Percentiles rank a stretch among this genome's conserved stretches.
These are phyloP conservation scores for Calophaca sinica DNA, from an alignment of 306 rosid genomes.

Conservation along the genomic window DNA sequence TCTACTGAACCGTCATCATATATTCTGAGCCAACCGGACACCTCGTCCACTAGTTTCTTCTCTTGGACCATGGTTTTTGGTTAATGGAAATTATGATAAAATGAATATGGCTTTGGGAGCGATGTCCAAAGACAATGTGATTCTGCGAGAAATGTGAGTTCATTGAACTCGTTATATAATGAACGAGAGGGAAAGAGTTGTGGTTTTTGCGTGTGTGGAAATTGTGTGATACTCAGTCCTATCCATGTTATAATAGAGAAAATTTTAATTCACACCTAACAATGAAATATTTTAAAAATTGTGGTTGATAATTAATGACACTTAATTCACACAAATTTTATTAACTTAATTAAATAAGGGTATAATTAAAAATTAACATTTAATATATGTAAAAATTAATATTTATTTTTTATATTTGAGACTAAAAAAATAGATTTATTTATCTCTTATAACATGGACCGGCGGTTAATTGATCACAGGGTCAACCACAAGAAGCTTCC, in stretches of 20 bases:
- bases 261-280: no score
- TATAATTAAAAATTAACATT: no score
- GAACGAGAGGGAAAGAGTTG: not conserved
- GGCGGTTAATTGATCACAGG: not conserved
- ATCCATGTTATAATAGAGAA: no score
- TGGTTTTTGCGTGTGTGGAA: not conserved
- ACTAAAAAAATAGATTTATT: no score
- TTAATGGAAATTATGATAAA: not conserved
- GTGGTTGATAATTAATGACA: no score
- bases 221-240: not conserved
- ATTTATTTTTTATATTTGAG: no score
- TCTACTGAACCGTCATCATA: conserved; percentile 75
- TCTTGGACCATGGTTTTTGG: conserved; percentile 47
- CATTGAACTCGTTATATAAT: not conserved
- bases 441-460: no score
- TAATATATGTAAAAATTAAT: no score
- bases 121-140: not conserved
- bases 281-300: no score
- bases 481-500: not conserved
- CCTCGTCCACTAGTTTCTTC: conserved; percentile 57
- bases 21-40: conserved; percentile 72
- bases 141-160: not conserved
- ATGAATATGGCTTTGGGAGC: not conserved
- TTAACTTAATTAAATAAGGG: no score
- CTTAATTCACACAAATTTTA: no score